Conservation (phyloP, 805 yeast genomes). For the Yamadazyma philogaea region DNA sequence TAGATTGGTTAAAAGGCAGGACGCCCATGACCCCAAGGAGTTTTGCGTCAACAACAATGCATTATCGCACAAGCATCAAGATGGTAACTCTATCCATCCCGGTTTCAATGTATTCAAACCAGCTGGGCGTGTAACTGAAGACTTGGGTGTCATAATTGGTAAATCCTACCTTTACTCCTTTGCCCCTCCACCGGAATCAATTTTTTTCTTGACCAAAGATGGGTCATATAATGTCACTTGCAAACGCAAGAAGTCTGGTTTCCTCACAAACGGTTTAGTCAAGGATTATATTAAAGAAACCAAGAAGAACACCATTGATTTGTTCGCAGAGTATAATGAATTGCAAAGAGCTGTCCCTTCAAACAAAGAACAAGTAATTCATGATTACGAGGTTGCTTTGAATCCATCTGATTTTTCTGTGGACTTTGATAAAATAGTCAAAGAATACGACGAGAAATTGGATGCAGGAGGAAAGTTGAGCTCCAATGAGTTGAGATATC, state of each 20-base stretch:
- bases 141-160: conserved; percentile 25
- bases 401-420: conserved; percentile 26
- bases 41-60: conserved; percentile 21
- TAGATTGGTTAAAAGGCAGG: conserved; percentile 7
- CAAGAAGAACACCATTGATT: conserved; percentile 12
- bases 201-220: conserved; percentile 37
- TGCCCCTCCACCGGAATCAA: conserved; percentile 35
- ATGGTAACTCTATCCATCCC: conserved; percentile 24
- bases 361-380: conserved; percentile 20
- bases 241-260: conserved; percentile 19
- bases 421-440: conserved; percentile 19
- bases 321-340: conserved; percentile 19
- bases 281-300: conserved; percentile 6
- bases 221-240: conserved; percentile 31
- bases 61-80: conserved; percentile 10
- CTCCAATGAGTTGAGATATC: conserved; percentile 25
- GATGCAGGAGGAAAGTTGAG: conserved; percentile 19
- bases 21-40: conserved; percentile 13
- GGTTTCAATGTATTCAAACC: conserved; percentile 39
- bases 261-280: conserved; percentile 20
- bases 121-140: conserved; percentile 28
- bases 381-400: conserved; percentile 26
- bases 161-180: conserved; percentile 42
- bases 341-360: conserved; percentile 20
- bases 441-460: conserved; percentile 15